phyloP scores from a whole-genome alignment of 2,329 filamentous ascomycete species.

The Nigrospora osmanthi region DNA sequence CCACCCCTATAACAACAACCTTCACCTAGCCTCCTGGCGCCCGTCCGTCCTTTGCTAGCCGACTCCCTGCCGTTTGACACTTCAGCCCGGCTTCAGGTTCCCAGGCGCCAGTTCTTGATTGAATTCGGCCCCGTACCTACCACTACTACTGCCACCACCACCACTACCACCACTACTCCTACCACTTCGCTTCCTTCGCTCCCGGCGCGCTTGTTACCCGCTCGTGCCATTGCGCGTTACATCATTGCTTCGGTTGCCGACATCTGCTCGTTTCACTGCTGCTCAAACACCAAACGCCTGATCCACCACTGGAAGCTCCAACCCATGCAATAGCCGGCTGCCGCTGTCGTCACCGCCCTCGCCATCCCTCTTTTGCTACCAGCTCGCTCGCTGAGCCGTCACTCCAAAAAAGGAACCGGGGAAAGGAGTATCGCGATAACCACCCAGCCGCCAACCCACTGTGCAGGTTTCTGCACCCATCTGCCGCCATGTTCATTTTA shows the following conservation, averaged over 20 bases:
- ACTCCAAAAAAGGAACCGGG: not conserved
- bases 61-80: slow-evolving; percentile 3
- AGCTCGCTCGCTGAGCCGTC: not conserved
- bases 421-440: not conserved
- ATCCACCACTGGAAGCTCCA: too few species aligned
- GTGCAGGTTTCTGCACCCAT: not conserved
- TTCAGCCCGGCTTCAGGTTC: slow-evolving; percentile 6
- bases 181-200: not conserved
- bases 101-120: slow-evolving; percentile 23
- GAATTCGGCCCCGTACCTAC: slow-evolving; percentile 18
- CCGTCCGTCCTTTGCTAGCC: slow-evolving; percentile 9
- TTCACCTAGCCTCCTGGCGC: slow-evolving; percentile 1
- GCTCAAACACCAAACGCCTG: not conserved
- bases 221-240: not conserved
- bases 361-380: not conserved
- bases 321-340: too few species aligned
- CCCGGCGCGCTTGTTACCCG: not conserved
- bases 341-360: not conserved
- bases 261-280: slow-evolving; percentile 3
- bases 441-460: not conserved
- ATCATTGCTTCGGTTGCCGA: slow-evolving; percentile 1
- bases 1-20: not conserved
- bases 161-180: not conserved
- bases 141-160: slow-evolving; percentile 4
- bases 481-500: slow-evolving; percentile 37